These are phyloP conservation scores for Linnemannia schmuckeri DNA, from an alignment of 192 early-diverging fungal genomes.

Conservation along the genomic window DNA sequence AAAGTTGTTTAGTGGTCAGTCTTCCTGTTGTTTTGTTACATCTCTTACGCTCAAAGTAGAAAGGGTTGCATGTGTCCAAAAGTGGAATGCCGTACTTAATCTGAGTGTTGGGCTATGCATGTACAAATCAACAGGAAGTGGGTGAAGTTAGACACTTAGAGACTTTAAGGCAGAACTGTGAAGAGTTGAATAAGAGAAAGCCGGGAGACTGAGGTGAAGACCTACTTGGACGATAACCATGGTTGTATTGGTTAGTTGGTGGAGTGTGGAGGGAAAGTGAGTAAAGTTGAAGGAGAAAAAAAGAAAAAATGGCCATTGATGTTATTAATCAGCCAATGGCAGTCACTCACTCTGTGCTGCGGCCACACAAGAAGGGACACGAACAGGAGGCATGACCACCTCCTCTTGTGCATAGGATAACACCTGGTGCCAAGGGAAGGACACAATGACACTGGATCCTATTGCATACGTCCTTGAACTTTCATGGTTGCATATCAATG, in stretches of 20 bases:
- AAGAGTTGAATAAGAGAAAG: background rate
- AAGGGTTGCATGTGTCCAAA: background rate
- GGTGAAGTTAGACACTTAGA: background rate
- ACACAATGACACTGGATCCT: background rate
- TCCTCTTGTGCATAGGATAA: background rate
- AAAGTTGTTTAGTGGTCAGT: background rate
- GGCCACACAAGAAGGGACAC: background rate
- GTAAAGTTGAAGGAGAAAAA: background rate
- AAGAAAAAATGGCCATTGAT: background rate
- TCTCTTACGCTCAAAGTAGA: background rate
- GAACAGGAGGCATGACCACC: background rate
- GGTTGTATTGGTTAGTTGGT: background rate
- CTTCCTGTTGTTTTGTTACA: background rate
- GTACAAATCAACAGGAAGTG: background rate
- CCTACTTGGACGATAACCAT: slow-evolving; percentile 45
- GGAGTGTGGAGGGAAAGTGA: background rate
- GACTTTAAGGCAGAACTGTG: background rate
- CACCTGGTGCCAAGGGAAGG: background rate
- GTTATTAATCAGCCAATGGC: slow-evolving; percentile 1
- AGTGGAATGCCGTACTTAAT: slow-evolving; percentile 54
- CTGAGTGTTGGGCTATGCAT: slow-evolving; percentile 58
- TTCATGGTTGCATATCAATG: background rate
- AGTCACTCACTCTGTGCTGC: background rate
- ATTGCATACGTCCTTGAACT: background rate
- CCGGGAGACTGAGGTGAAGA: background rate